phyloP scores from a whole-genome alignment of 352 stramenopile species.

The Phytophthora europaea region DNA sequence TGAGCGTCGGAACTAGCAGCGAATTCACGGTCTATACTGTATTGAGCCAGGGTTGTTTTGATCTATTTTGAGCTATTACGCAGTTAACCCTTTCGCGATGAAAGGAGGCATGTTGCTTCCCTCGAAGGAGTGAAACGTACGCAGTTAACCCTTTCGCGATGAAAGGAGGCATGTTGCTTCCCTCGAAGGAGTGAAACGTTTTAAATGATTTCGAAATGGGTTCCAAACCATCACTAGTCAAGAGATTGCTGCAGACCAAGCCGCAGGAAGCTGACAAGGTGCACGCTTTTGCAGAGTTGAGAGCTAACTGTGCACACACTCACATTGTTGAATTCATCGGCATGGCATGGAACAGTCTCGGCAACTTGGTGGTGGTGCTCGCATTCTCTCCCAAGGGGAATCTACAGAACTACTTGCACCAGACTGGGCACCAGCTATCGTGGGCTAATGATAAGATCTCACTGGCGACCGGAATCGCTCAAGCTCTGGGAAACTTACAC shows the following conservation, averaged over 20 bases:
- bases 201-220: no score
- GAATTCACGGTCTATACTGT: no score
- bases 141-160: no score
- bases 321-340: slow-evolving; percentile 58
- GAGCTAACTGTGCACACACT: slow-evolving; percentile 47
- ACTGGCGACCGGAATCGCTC: slow-evolving; percentile 24
- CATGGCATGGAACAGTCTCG: slow-evolving; percentile 52
- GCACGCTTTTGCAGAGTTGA: slow-evolving; percentile 48
- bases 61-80: no score
- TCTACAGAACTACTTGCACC: slow-evolving; percentile 27
- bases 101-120: no score
- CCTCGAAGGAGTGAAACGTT: no score
- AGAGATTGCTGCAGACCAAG: slow-evolving; percentile 44
- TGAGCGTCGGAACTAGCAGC: no score
- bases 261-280: slow-evolving; percentile 30
- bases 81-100: no score
- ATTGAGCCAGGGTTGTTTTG: no score
- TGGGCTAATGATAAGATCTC: slow-evolving; percentile 42
- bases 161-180: no score
- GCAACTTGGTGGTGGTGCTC: slow-evolving; percentile 40
- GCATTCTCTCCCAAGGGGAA: slow-evolving; percentile 26
- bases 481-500: slow-evolving; percentile 44
- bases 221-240: no score
- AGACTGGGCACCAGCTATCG: slow-evolving; percentile 20
- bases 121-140: no score